Percentiles rank a stretch among this genome's conserved stretches.
Evolutionary conservation across 306 rosid species (phyloP).

Genomic region (Vigna hirtella): DNA sequence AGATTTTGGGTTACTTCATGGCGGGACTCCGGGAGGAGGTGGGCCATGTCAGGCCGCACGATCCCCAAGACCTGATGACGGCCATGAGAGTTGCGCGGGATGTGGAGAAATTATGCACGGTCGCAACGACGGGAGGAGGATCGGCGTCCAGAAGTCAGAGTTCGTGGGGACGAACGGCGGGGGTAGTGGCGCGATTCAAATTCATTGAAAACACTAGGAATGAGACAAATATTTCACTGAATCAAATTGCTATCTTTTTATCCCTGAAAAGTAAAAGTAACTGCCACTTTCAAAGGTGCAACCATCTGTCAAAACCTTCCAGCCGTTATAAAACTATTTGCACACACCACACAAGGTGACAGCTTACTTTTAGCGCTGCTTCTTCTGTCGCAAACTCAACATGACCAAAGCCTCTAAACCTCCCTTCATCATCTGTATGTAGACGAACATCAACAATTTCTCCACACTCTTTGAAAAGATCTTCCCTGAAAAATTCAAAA

Average conservation of each 20-base stretch:
- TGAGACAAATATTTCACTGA: not conserved
- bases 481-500: slow-evolving; percentile 55
- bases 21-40: too few species aligned
- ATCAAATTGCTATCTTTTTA: not conserved
- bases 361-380: slow-evolving; percentile 66
- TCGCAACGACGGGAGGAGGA: too few species aligned
- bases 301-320: not conserved
- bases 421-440: slow-evolving; percentile 54
- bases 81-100: too few species aligned
- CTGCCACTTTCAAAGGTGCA: not conserved
- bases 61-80: too few species aligned
- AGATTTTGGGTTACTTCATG: too few species aligned
- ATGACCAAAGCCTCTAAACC: slow-evolving; percentile 79
- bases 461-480: slow-evolving; percentile 72
- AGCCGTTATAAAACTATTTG: slow-evolving; percentile 20
- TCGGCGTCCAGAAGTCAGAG: too few species aligned
- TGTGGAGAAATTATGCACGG: too few species aligned
- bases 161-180: too few species aligned
- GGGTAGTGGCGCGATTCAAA: not conserved
- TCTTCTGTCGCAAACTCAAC: slow-evolving; percentile 73
- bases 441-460: slow-evolving; percentile 71
- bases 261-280: not conserved
- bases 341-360: slow-evolving; percentile 23
- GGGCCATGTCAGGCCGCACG: too few species aligned
- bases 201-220: slow-evolving; percentile 8